phyloP scores from a whole-genome alignment of 1,284 basidiomycete species.

The Uromyces viciae-fabae region DNA sequence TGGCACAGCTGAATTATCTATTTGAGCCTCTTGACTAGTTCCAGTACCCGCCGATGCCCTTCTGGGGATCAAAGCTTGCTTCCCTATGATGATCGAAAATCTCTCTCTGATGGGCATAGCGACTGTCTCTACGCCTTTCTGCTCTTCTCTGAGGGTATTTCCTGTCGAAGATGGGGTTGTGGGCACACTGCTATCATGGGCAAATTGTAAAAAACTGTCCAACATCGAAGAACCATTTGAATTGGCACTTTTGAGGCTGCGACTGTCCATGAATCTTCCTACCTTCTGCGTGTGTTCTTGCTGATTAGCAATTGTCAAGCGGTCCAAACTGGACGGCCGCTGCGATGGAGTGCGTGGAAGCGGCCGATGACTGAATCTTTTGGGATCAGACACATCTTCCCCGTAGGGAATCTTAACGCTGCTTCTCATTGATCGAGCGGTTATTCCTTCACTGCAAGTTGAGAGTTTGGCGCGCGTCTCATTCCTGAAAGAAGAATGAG shows the following conservation, averaged over 20 bases:
- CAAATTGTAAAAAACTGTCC: background rate
- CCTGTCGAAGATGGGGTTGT: background rate
- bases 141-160: background rate
- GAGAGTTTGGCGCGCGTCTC: background rate
- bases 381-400: background rate
- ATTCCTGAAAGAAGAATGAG: too few relatives aligned
- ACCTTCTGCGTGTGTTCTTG: too few relatives aligned
- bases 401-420: background rate
- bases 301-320: too few relatives aligned
- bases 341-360: constrained; percentile 2
- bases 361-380: constrained; percentile 19
- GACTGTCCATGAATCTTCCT: background rate
- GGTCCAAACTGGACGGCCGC: too few relatives aligned
- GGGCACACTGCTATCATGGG: background rate
- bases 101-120: background rate
- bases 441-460: background rate
- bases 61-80: background rate
- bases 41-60: background rate
- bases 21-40: background rate
- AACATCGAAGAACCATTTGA: background rate
- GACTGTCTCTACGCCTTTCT: background rate
- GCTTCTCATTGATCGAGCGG: background rate
- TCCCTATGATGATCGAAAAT: constrained; percentile 6
- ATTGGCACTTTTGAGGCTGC: background rate
- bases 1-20: background rate